Evolutionary conservation across 177 flowering plant genomes (phyloP), one percentile per base, ranked within the genome.

Genomic region (Vitis hybrid): DNA sequence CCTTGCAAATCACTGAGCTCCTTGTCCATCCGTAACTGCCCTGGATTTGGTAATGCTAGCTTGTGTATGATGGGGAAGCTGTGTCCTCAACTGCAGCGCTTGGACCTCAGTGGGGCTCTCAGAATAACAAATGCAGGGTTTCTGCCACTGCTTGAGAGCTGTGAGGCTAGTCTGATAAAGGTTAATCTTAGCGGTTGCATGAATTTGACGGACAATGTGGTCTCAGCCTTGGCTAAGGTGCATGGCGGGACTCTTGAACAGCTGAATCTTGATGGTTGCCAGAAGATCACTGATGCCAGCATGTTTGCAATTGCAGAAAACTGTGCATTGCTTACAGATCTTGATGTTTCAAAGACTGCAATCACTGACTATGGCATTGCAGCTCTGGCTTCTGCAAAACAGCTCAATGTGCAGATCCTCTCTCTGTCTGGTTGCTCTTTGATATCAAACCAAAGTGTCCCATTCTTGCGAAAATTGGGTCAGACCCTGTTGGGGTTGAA

Each of bases 71-170:
- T 95, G 60, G 92, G 95, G 55, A 88, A 83, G 82, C 51, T 92
- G 65, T 94, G 97, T 65, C 95, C 97, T 10, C 86, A 80, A 47
- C 78, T 95, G 67, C 90, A 84, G 70, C 66, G 88, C 33, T 38
- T 94, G 17, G 92, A 89, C 62, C 78, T 95, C 17, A 83, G 82
- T 69, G 94, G 97, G 69, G 89, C 88, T 24, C 65, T 66, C 62
- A 91, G 86, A 66, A 82, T 94, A 20, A 88, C 94, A 2, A 98
- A 94, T 78, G 84, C 80, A 19, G 97, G 97, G 4, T 59, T 95
- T 28, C 75, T 88, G 18, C 77, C 85, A 11, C 66, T 94, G 24
- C 66, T 90, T 49, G 82, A 87, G 71, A 81, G 77, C 72, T 80
- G 79, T 31, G 81, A 83, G 52, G 76, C 81, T 5, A 92, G 92